Conservation (phyloP, 768 basidiomycete species). For the Cystoderma amianthinum region DNA sequence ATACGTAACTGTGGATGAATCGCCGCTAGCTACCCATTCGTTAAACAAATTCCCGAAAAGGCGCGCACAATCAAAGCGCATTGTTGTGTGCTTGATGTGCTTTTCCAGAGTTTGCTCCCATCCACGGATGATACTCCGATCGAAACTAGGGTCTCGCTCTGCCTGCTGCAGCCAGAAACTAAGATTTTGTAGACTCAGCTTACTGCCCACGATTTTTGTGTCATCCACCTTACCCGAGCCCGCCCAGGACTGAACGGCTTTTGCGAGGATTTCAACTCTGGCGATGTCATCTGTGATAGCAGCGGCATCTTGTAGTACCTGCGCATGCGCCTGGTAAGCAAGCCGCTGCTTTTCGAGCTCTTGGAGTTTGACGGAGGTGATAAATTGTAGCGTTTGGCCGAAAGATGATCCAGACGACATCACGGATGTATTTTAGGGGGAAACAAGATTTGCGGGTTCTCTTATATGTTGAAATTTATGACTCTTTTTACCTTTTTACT, state of each 20-base stretch:
- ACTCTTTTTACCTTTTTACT: no score
- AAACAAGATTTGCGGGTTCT: no score
- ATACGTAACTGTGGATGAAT: constrained; percentile 23
- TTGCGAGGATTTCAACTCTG: constrained; percentile 24
- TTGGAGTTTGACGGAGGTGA: constrained; percentile 34
- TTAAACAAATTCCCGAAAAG: constrained; percentile 35
- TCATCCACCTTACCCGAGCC: constrained; percentile 21
- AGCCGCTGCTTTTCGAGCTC: constrained; percentile 33
- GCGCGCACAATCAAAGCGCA: constrained; percentile 31
- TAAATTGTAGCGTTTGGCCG: constrained; percentile 32
- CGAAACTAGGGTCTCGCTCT: constrained; percentile 30
- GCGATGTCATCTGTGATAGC: constrained; percentile 12
- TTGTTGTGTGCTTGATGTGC: no score
- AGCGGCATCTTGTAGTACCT: constrained; percentile 20
- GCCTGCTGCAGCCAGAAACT: no score
- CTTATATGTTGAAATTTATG: no score
- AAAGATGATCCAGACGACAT: constrained; percentile 21
- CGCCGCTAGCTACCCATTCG: constrained; percentile 36
- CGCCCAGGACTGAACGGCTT: constrained; percentile 25
- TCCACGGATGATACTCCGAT: no score
- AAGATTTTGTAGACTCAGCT: constrained; percentile 13
- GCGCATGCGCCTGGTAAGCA: constrained; percentile 24
- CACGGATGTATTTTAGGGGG: no score
- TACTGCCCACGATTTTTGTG: constrained; percentile 12
- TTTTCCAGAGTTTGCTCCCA: no score